These are phyloP conservation scores for Bauhinia variegata DNA, from an alignment of 306 rosid species.

Conservation along the genomic window DNA sequence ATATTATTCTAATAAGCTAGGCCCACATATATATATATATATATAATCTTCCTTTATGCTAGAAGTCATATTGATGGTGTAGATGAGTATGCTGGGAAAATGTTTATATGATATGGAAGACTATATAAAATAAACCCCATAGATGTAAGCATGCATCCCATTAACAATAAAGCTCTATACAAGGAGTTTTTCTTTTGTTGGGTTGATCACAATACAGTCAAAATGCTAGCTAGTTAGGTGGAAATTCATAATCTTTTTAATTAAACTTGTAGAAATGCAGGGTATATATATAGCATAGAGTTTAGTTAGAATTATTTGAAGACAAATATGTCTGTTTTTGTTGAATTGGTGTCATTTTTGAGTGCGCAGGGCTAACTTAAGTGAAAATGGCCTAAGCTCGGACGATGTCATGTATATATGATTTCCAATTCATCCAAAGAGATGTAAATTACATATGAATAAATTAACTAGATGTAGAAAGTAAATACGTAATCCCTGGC, in stretches of 20 bases:
- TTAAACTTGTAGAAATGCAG: too few relatives aligned
- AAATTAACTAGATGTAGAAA: too few relatives aligned
- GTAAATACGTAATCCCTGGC: too few relatives aligned
- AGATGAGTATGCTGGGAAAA: constrained; percentile 12
- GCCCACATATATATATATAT: too few relatives aligned
- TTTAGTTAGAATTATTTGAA: too few relatives aligned
- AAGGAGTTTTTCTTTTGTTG: constrained; percentile 3
- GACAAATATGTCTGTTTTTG: too few relatives aligned
- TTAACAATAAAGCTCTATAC: neutral
- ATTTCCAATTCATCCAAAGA: neutral
- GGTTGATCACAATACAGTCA: constrained; percentile 22
- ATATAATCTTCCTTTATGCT: constrained; percentile 17
- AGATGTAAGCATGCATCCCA: neutral
- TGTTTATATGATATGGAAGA: neutral
- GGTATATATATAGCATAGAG: too few relatives aligned
- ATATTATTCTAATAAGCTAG: constrained; percentile 26
- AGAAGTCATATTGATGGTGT: constrained; percentile 34
- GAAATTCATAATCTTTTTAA: neutral
- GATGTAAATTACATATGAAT: neutral
- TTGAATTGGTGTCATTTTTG: too few relatives aligned
- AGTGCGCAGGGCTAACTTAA: neutral
- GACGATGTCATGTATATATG: too few relatives aligned
- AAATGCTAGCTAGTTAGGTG: neutral
- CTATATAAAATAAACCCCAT: constrained; percentile 6
- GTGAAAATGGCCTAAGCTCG: too few relatives aligned